Conservation (phyloP, 2,329 filamentous ascomycete genomes). For the Hysterium pulicare region DNA sequence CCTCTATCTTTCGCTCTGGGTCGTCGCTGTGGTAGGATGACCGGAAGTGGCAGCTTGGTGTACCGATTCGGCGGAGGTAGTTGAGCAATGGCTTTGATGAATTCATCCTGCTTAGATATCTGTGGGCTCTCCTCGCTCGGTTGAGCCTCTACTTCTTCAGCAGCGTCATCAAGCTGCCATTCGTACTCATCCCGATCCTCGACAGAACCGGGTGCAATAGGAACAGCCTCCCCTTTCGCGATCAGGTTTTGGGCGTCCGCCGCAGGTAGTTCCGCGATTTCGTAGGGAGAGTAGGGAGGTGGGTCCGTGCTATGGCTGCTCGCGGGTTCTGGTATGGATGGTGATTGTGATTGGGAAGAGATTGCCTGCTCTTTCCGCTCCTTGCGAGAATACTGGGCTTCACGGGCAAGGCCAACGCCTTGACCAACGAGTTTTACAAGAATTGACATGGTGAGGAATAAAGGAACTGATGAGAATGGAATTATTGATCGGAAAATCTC, state of each 20-base stretch:
- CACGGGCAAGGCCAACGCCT: neutral
- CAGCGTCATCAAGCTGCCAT: slow-evolving; percentile 3
- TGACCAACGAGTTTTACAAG: slow-evolving; percentile 1
- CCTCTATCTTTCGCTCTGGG: neutral
- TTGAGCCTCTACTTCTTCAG: neutral
- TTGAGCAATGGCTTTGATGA: neutral
- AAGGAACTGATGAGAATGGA: too few species aligned
- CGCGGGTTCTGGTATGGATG: neutral
- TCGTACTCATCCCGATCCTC: slow-evolving; percentile 1
- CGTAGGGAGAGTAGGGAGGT: neutral
- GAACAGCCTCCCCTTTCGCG: slow-evolving; percentile 1
- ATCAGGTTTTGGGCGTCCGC: neutral
- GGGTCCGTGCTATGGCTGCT: neutral
- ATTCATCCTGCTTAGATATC: neutral
- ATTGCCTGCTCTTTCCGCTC: neutral
- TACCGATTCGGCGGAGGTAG: slow-evolving; percentile 1
- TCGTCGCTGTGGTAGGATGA: slow-evolving; percentile 2
- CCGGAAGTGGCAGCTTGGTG: neutral
- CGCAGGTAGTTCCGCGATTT: slow-evolving; percentile 1
- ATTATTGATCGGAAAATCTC: too few species aligned
- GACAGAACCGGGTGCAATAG: neutral
- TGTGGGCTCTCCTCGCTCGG: neutral
- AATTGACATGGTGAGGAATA: neutral
- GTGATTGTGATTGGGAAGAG: too few species aligned
- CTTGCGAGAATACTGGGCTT: neutral